Evolutionary conservation across 2,329 filamentous ascomycete genomes (phyloP).

Genomic region (Colletotrichum magnum): DNA sequence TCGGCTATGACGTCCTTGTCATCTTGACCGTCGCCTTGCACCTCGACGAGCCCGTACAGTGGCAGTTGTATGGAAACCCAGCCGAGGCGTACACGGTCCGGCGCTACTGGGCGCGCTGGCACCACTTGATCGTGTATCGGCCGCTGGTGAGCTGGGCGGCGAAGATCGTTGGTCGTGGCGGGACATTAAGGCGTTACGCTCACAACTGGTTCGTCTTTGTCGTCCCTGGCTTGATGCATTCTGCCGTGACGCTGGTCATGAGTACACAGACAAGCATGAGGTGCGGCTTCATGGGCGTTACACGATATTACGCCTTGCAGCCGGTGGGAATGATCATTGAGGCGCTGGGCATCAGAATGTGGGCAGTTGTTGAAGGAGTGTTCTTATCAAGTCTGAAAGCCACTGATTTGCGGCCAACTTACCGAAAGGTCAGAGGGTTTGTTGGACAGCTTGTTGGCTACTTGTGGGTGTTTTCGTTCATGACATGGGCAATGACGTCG

Average conservation of each 20-base stretch:
- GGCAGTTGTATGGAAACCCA: not conserved
- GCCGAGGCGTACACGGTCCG: not conserved
- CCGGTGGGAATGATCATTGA: not conserved
- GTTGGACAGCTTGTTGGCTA: not conserved
- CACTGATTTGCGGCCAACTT: not conserved
- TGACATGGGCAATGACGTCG: conserved; percentile 1
- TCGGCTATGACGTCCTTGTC: conserved; percentile 4
- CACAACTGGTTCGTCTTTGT: conserved; percentile 1
- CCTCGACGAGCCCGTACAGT: not conserved
- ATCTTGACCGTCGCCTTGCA: not conserved
- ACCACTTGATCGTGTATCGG: not conserved
- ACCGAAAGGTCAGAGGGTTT: not conserved
- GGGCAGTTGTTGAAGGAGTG: not conserved
- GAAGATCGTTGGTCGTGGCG: not conserved
- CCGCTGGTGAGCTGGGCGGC: not conserved
- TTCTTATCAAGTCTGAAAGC: not conserved
- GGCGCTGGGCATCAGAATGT: not conserved
- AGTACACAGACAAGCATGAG: not conserved
- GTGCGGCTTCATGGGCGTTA: not conserved
- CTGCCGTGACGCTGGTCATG: not conserved
- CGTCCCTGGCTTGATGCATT: not conserved
- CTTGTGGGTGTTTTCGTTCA: not conserved
- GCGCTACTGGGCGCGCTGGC: not conserved
- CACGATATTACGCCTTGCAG: conserved; percentile 1
- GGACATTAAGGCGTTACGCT: not conserved